Evolutionary conservation across 2,329 filamentous ascomycete genomes (phyloP).

Genomic region (Byssothecium circinans): DNA sequence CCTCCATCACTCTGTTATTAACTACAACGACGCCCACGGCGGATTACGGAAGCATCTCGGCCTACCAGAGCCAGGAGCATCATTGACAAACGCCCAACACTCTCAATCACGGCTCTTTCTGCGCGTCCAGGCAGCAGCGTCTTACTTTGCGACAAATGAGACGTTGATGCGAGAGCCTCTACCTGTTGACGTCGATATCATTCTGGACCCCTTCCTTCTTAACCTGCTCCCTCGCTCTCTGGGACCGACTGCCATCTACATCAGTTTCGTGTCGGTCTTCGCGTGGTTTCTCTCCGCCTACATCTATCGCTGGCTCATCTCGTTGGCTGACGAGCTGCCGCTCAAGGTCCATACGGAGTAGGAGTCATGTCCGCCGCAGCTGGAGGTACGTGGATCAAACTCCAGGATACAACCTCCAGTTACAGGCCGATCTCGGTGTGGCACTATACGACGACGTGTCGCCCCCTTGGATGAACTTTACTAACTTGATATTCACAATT

Average conservation of each 20-base stretch:
- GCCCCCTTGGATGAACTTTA: neutral
- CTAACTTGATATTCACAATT: neutral
- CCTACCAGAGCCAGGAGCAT: constrained; percentile 4
- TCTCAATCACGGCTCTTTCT: constrained; percentile 67
- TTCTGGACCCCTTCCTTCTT: constrained; percentile 82
- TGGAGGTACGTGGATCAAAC: constrained; percentile 10
- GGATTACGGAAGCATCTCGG: constrained; percentile 44
- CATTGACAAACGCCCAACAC: constrained; percentile 6
- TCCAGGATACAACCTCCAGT: too few species aligned
- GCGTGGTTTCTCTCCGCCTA: constrained; percentile 55
- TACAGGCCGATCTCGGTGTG: neutral
- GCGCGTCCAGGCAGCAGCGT: constrained; percentile 73
- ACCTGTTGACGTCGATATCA: constrained; percentile 74
- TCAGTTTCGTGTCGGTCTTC: constrained; percentile 61
- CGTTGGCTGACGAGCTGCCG: constrained; percentile 18
- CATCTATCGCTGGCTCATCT: constrained; percentile 41
- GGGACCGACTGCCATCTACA: constrained; percentile 69
- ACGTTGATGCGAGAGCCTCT: constrained; percentile 75
- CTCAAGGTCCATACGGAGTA: constrained; percentile 29
- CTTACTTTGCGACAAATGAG: constrained; percentile 77
- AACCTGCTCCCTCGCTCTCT: constrained; percentile 81
- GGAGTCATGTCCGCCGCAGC: constrained; percentile 26
- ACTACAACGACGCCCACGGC: constrained; percentile 56
- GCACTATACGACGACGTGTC: too few species aligned
- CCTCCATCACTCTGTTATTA: constrained; percentile 66